Percentiles rank a stretch among this genome's conserved stretches.
phyloP scores from a whole-genome alignment of 2,329 filamentous ascomycete species.

The Drechslerella stenobrocha region DNA sequence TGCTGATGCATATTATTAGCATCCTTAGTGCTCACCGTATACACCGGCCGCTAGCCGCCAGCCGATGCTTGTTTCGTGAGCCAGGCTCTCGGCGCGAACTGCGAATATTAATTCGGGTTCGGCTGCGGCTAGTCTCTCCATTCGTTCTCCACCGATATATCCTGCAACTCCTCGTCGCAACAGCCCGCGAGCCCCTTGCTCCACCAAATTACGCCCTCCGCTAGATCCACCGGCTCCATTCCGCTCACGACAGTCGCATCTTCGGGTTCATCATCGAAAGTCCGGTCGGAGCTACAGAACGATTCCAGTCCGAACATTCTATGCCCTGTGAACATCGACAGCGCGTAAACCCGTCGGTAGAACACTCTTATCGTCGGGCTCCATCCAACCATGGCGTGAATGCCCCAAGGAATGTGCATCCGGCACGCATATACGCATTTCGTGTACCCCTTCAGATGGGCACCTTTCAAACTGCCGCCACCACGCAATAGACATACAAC shows the following conservation, averaged over 20 bases:
- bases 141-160: background rate
- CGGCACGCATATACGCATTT: background rate
- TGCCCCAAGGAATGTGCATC: background rate
- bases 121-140: too few species aligned
- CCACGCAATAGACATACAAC: slow-evolving; percentile 10
- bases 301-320: background rate
- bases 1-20: slow-evolving; percentile 3
- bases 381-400: background rate
- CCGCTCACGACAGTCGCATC: too few species aligned
- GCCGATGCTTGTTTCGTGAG: too few species aligned
- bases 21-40: too few species aligned
- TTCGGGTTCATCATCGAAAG: background rate
- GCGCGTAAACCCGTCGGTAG: too few species aligned
- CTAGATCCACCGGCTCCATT: background rate
- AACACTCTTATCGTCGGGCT: background rate
- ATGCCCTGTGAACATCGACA: too few species aligned
- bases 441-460: slow-evolving; percentile 1
- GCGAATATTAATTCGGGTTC: too few species aligned
- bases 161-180: background rate
- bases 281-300: too few species aligned
- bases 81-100: too few species aligned
- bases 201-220: background rate
- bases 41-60: too few species aligned
- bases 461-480: slow-evolving; percentile 10
- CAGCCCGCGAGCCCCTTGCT: background rate